These are phyloP conservation scores for Lithospermum erythrorhizon DNA, from an alignment of 257 asterid species.

Conservation along the genomic window DNA sequence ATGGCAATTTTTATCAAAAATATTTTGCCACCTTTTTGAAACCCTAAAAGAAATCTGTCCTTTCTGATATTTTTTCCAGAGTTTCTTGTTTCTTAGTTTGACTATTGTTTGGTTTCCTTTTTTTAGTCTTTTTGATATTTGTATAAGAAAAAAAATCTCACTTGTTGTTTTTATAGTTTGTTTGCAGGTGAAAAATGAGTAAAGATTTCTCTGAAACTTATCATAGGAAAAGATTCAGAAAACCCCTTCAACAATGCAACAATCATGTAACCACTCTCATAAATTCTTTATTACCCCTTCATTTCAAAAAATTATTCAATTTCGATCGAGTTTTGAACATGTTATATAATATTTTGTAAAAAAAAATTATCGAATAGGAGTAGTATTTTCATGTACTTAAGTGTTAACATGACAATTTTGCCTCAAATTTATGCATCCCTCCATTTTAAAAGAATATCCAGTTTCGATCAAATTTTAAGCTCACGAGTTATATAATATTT, in stretches of 20 bases:
- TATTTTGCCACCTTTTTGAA: slow-evolving; percentile 14
- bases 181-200: slow-evolving; percentile 22
- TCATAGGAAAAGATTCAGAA: slow-evolving; percentile 49
- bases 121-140: slow-evolving; percentile 1
- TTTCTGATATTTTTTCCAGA: background rate
- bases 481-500: too few species aligned
- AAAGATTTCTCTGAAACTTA: slow-evolving; percentile 44
- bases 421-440: too few species aligned
- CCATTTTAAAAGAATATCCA: too few species aligned
- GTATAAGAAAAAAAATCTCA: background rate
- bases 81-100: background rate
- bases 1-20: slow-evolving; percentile 16
- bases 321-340: too few species aligned
- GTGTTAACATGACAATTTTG: too few species aligned
- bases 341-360: too few species aligned
- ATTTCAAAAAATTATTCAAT: background rate
- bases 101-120: background rate
- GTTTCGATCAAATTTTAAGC: too few species aligned
- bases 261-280: slow-evolving; percentile 20
- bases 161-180: too few species aligned
- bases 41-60: slow-evolving; percentile 27
- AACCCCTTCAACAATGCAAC: slow-evolving; percentile 18
- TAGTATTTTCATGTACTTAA: too few species aligned
- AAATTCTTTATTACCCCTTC: slow-evolving; percentile 9
- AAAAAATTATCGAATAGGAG: too few species aligned